A percentile compares a stretch with the other conserved stretches of the same genome.
Conservation (phyloP, 352 stramenopile genomes). For the Pythium rhizo-oryzae region DNA sequence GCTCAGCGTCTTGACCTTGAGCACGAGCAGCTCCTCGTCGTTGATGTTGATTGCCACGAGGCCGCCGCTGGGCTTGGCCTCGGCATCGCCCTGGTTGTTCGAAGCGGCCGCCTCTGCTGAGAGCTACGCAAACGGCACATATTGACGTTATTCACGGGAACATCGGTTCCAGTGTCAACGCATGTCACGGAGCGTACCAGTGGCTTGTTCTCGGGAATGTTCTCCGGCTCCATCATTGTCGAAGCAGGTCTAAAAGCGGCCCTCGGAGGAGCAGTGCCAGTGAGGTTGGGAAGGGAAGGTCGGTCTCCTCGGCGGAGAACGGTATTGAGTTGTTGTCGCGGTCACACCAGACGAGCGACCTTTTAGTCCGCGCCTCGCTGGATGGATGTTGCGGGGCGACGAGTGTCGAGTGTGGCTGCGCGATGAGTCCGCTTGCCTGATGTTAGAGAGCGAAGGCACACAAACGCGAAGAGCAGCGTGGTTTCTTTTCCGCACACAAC, state of each 20-base stretch:
- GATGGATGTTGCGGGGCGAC: neutral
- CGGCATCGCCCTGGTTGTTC: slow-evolving; percentile 9
- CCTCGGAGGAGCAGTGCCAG: neutral
- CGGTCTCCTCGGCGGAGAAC: neutral
- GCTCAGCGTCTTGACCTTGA: slow-evolving; percentile 88
- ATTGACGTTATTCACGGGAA: slow-evolving; percentile 4
- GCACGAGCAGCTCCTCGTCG: slow-evolving; percentile 54
- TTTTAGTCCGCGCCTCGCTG: neutral
- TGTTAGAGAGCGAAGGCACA: neutral
- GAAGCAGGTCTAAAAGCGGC: slow-evolving; percentile 2
- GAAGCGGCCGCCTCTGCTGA: slow-evolving; percentile 8
- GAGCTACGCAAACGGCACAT: slow-evolving; percentile 34
- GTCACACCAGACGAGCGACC: too few relatives aligned
- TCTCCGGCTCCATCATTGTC: slow-evolving; percentile 71
- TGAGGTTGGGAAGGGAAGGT: neutral
- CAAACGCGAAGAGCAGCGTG: neutral
- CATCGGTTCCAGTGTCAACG: neutral
- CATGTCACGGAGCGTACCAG: slow-evolving; percentile 38
- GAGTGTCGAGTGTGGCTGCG: neutral
- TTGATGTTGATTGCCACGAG: slow-evolving; percentile 59
- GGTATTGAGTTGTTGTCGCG: too few relatives aligned
- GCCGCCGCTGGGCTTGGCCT: slow-evolving; percentile 27
- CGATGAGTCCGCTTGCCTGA: slow-evolving; percentile 3
- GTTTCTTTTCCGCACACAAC: slow-evolving; percentile 14
- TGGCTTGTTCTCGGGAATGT: slow-evolving; percentile 61